Evolutionary conservation across 2,329 filamentous ascomycete species (phyloP).

Genomic region (Dryadomyces sulphureus): DNA sequence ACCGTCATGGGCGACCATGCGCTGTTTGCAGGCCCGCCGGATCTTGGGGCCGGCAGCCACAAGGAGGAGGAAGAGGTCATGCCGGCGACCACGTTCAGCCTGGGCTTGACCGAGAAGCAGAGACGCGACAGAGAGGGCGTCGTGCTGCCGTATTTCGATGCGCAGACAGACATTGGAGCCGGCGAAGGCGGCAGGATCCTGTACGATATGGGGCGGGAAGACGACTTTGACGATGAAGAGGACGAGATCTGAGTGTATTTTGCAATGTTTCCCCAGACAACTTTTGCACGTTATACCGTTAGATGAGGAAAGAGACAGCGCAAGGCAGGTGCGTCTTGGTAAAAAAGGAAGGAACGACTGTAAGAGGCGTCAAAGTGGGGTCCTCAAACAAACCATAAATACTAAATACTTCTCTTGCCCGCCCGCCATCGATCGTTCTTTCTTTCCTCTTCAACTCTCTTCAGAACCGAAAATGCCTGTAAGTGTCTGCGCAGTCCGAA

Average conservation of each 20-base stretch:
- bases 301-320: no score
- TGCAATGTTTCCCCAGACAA: no score
- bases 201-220: constrained; percentile 93
- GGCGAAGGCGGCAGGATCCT: constrained; percentile 86
- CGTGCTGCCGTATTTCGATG: constrained; percentile 91
- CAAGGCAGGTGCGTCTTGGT: background rate
- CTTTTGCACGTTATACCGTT: no score
- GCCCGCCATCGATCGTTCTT: no score
- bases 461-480: no score
- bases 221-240: constrained; percentile 59
- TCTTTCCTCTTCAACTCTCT: no score
- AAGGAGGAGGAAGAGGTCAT: constrained; percentile 29
- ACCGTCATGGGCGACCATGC: constrained; percentile 64
- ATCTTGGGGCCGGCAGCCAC: constrained; percentile 17
- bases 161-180: constrained; percentile 63
- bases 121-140: constrained; percentile 73
- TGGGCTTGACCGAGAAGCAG: constrained; percentile 85
- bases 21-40: constrained; percentile 39
- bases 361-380: no score
- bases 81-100: constrained; percentile 65
- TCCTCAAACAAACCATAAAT: background rate
- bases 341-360: background rate
- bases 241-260: constrained; percentile 75
- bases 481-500: background rate
- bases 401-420: background rate